Base-by-base conservation (phyloP, 768 basidiomycete genomes). In the Lepiota subincarnata region DNA sequence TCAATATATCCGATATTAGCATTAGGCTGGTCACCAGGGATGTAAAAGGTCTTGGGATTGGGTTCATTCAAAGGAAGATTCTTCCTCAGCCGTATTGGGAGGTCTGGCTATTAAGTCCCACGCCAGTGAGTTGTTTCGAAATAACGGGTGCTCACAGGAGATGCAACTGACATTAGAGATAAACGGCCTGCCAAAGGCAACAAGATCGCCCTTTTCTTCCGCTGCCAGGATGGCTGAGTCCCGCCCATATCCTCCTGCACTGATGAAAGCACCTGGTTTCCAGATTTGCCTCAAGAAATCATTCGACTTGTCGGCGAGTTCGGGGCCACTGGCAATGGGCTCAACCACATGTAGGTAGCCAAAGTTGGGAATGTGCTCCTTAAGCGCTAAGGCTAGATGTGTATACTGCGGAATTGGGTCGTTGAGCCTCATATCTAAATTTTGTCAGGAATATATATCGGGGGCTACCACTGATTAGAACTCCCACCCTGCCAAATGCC, bases 291-390 rank as follows among this genome's bases (percentile, higher is more conserved):
- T 68, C 24, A 81, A 43, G 55, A 78, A 76, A 45, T 78, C 73
- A 47, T 74, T 80, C 1, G 69, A 68, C 16, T 69, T 56, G 8
- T 54, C n/a, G 0, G 50, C 55, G 2, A 55, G 45, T 26, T 62
- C 60, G 3, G 31, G 26, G 39, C 52, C 40, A 10, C 57, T 41
- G 22, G 38, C 46, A 16, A 66, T 66, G 10, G 76, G 69, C 56
- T 83, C 79, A 40, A 73, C 62, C 18, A 75, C 57, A 55, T 84
- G 82, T 4, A 85, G 56, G 64, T 83, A 86, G 0, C 81, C 79
- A 19, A 74, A 57, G 26, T 73, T 51, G 4, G 82, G 77, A 57
- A 75, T 70, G 6, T 56, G 55, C 13, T 64, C 51, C 31, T 65
- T 66, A 20, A 86, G 55, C 38, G 73, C 50, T 4, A 67, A 49